Percentiles rank a stretch among this genome's conserved stretches.
These are phyloP conservation scores for Cutaneotrichosporon cyanovorans DNA, from an alignment of 1,284 basidiomycete genomes.

Conservation along the genomic window DNA sequence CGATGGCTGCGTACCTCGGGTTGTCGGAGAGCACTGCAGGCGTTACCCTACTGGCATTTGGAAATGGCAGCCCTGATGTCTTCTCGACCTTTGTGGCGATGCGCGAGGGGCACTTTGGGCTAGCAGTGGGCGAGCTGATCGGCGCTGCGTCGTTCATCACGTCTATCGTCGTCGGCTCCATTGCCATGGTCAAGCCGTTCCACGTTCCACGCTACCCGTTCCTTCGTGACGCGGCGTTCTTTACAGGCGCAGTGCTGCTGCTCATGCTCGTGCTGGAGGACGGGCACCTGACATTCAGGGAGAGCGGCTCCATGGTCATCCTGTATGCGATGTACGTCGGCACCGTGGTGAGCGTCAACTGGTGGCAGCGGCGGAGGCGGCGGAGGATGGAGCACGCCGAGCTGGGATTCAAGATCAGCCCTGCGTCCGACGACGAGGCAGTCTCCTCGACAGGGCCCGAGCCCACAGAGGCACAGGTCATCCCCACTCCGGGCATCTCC, in stretches of 20 bases:
- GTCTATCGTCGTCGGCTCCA: constrained; percentile 88
- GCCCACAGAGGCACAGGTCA: constrained; percentile 6
- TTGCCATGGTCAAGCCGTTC: constrained; percentile 93
- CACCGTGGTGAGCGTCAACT: constrained; percentile 67
- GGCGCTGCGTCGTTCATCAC: constrained; percentile 95
- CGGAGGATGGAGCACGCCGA: constrained; percentile 36
- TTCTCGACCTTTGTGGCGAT: constrained; percentile 94
- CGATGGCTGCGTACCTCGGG: constrained; percentile 70
- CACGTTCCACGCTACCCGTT: constrained; percentile 72
- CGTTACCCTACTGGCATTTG: constrained; percentile 87
- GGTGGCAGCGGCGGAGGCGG: constrained; percentile 55
- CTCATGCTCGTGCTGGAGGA: constrained; percentile 74
- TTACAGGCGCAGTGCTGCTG: constrained; percentile 66
- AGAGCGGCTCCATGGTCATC: constrained; percentile 64
- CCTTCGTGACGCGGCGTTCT: constrained; percentile 88
- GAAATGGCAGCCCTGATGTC: constrained; percentile 85
- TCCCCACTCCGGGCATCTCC: neutral
- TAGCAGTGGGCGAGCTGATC: constrained; percentile 90
- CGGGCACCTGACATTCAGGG: constrained; percentile 62
- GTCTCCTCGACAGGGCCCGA: neutral
- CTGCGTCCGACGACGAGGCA: constrained; percentile 4
- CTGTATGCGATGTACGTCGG: constrained; percentile 74
- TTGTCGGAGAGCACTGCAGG: constrained; percentile 84
- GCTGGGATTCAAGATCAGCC: constrained; percentile 11
- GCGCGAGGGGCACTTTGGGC: constrained; percentile 70